Conservation (phyloP, 2,329 filamentous ascomycete genomes). For the Fusarium mexicanum region DNA sequence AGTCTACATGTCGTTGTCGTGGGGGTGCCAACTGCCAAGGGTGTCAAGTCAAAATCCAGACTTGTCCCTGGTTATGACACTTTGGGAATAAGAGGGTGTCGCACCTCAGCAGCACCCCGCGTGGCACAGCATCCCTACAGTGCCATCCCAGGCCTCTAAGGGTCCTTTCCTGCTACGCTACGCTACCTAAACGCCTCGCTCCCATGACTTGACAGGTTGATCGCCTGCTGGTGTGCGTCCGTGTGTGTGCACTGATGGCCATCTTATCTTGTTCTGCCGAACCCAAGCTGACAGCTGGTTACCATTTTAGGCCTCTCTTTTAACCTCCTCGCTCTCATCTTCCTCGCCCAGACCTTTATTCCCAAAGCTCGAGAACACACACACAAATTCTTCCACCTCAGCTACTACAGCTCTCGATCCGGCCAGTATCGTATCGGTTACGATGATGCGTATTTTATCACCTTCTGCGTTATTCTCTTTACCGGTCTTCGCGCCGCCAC, state of each 20-base stretch:
- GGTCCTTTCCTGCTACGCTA: constrained; percentile 21
- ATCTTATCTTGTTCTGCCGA: constrained; percentile 1
- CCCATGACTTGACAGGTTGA: constrained; percentile 27
- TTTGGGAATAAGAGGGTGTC: constrained; percentile 17
- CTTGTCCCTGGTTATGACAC: constrained; percentile 14
- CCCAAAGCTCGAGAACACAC: constrained; percentile 82
- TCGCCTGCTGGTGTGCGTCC: constrained; percentile 10
- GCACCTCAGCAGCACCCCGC: constrained; percentile 36
- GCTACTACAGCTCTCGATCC: constrained; percentile 77
- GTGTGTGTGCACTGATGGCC: constrained; percentile 15
- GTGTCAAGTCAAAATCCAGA: constrained; percentile 17
- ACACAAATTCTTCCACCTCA: constrained; percentile 87
- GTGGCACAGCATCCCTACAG: constrained; percentile 36
- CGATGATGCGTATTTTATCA: constrained; percentile 83
- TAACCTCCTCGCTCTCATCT: constrained; percentile 84
- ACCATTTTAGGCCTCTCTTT: constrained; percentile 73
- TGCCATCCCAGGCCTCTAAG: constrained; percentile 18
- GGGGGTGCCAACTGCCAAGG: constrained; percentile 16
- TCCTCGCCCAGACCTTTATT: constrained; percentile 83
- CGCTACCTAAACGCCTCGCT: constrained; percentile 24
- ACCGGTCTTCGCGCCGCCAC: constrained; percentile 84
- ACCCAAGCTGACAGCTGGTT: constrained; percentile 38
- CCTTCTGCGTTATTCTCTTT: constrained; percentile 84
- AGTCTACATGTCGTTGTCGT: not conserved
- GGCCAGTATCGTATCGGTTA: constrained; percentile 79